phyloP scores from a whole-genome alignment of 371 early-diverging fungal genomes.

The Circinella umbellata region DNA sequence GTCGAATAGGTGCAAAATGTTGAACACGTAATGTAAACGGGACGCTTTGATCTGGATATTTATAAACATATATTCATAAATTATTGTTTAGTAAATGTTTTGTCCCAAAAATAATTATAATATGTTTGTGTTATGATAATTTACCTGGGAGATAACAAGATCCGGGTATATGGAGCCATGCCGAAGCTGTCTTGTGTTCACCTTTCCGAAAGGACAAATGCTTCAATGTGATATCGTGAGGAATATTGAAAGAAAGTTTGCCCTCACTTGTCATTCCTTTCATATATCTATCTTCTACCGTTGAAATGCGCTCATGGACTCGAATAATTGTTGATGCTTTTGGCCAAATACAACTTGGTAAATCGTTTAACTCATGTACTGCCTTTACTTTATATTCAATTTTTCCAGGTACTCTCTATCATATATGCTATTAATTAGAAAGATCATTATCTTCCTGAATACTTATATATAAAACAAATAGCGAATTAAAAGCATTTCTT shows the following conservation, averaged over 20 bases:
- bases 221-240: constrained; percentile 28
- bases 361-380: constrained; percentile 22
- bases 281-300: constrained; percentile 16
- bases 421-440: background rate
- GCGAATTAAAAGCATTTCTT: background rate
- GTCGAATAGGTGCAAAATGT: constrained; percentile 34
- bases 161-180: constrained; percentile 23
- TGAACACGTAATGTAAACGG: constrained; percentile 27
- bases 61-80: too few species aligned
- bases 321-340: constrained; percentile 21
- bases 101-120: too few species aligned
- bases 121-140: background rate
- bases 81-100: too few species aligned
- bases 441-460: background rate
- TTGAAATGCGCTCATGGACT: constrained; percentile 30
- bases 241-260: constrained; percentile 22
- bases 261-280: constrained; percentile 27
- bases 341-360: constrained; percentile 34
- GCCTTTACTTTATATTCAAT: constrained; percentile 36
- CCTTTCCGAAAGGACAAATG: constrained; percentile 26
- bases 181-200: constrained; percentile 22
- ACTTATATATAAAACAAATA: too few species aligned
- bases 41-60: constrained; percentile 21
- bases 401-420: constrained; percentile 29
- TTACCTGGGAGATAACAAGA: constrained; percentile 35